A percentile compares a stretch with the other conserved stretches of the same genome.
These are phyloP conservation scores for Novymonas esmeraldas DNA, from an alignment of 208 protist genomes.

Conservation along the genomic window DNA sequence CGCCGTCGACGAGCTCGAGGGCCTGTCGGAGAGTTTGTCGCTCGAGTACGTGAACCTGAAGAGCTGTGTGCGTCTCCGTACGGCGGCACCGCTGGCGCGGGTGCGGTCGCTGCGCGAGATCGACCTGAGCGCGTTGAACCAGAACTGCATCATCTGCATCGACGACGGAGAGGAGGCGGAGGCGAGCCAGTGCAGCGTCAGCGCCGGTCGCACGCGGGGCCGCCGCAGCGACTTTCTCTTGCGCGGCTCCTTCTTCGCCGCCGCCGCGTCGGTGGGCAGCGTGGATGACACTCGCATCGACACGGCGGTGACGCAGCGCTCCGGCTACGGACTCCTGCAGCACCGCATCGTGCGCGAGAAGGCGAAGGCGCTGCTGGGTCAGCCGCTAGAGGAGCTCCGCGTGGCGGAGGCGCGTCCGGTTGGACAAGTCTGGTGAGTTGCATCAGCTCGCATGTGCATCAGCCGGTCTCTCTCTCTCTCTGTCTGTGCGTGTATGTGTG, in stretches of 20 bases:
- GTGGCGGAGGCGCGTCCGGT: neutral
- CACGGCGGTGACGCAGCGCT: constrained; percentile 12
- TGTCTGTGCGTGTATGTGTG: too few species aligned
- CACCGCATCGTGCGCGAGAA: constrained; percentile 3
- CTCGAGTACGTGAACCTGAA: constrained; percentile 28
- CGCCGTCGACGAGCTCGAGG: constrained; percentile 15
- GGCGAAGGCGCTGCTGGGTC: constrained; percentile 10
- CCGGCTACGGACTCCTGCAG: constrained; percentile 2
- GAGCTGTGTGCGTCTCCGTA: constrained; percentile 23
- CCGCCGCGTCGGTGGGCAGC: neutral
- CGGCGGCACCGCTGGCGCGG: constrained; percentile 24
- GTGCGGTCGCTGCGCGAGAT: constrained; percentile 24
- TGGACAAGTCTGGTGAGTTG: neutral
- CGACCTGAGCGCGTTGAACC: constrained; percentile 14
- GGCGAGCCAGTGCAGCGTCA: neutral
- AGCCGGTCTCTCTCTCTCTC: neutral
- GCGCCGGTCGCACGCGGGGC: neutral
- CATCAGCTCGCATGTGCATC: neutral
- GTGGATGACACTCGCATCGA: constrained; percentile 6
- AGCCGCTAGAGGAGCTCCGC: constrained; percentile 8
- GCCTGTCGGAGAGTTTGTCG: constrained; percentile 15
- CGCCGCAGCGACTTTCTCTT: constrained; percentile 1
- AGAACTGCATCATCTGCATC: constrained; percentile 21
- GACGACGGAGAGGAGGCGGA: neutral
- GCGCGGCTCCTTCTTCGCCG: neutral